Percentiles rank a stretch among this genome's conserved stretches.
phyloP scores from a whole-genome alignment of 169 alveolate species.

The Besnoitia besnoiti region DNA sequence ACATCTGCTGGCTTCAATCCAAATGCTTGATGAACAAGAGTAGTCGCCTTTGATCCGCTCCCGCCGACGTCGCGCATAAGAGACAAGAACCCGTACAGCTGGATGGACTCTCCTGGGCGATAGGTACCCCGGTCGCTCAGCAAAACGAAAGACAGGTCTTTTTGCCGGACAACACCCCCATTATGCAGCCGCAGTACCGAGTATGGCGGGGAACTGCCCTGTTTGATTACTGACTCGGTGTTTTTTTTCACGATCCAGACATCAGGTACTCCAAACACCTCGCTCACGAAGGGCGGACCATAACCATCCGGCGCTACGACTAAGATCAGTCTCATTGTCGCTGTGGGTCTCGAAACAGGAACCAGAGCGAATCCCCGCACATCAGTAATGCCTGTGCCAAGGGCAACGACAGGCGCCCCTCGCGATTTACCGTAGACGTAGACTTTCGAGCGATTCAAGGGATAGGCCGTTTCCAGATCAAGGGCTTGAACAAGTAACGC shows the following conservation, averaged over 20 bases:
- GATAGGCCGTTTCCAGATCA: conserved; percentile 25
- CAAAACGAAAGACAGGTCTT: background rate
- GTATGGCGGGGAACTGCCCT: background rate
- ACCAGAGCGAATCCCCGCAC: conserved; percentile 2
- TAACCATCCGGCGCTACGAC: background rate
- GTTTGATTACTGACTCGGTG: background rate
- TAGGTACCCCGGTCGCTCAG: conserved; percentile 13
- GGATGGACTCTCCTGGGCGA: conserved; percentile 20
- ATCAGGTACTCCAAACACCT: background rate
- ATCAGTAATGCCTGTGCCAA: background rate
- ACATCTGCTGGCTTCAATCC: conserved; percentile 20
- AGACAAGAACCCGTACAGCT: background rate
- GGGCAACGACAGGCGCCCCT: background rate
- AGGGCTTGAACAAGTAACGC: background rate
- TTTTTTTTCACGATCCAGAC: background rate
- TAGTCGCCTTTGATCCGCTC: background rate
- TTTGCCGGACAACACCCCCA: background rate
- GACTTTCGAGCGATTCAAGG: background rate
- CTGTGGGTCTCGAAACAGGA: background rate
- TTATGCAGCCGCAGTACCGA: background rate
- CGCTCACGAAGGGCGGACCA: background rate
- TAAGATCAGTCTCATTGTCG: background rate
- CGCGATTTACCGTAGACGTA: background rate
- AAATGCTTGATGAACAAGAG: conserved; percentile 3
- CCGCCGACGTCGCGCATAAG: background rate